Base-by-base conservation (phyloP, 495 filamentous ascomycete genomes). In the Hyaloscypha bicolor region DNA sequence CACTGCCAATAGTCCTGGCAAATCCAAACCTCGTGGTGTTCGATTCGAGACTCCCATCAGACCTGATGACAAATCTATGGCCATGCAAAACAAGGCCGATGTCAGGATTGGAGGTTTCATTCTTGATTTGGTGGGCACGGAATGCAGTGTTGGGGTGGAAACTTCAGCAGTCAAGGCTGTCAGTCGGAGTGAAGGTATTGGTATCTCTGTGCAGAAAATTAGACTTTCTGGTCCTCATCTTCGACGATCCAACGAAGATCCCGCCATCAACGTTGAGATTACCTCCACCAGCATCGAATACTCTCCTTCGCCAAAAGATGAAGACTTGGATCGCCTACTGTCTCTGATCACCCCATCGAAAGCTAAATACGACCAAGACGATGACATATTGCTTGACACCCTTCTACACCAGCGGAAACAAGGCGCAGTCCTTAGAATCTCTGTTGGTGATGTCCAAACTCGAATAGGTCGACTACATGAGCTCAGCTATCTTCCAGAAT, bases 331-430 rank as follows among this genome's bases (percentile, higher is more conserved):
- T 69, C 85, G 89, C 55, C 83, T 99, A 8, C 79, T 99, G 16
- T 89, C 90, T 35, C 82, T 99, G 29, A 88, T 98, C 55, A 97
- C 91, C 11, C 96, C 96, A 0, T 97, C 93, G 2, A 94, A 92
- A 68, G 87, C 95, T 76, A 93, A 92, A 69, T 97, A 96, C 72
- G 93, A 96, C 63, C 86, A 91, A 55, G 91, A 93, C 67, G 93
- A 97, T 71, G 96, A 97, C 73, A 97, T 99, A 65, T 87, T 99
- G 79, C 82, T 98, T 12, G 95, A 98, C 67, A 97, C 91, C 0
- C 83, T 99, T 2, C 79, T 98, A 29, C 85, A 91, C n/a, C 96
- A 99, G 76, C 82, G 96, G 62, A 86, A 88, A 71, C 94, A 97
- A 75, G 96, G 94, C 2, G 85, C 90, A n/a, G 90, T 97, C 21